phyloP scores from a whole-genome alignment of 176 grass and related monocot species.

The Musa itinerans region DNA sequence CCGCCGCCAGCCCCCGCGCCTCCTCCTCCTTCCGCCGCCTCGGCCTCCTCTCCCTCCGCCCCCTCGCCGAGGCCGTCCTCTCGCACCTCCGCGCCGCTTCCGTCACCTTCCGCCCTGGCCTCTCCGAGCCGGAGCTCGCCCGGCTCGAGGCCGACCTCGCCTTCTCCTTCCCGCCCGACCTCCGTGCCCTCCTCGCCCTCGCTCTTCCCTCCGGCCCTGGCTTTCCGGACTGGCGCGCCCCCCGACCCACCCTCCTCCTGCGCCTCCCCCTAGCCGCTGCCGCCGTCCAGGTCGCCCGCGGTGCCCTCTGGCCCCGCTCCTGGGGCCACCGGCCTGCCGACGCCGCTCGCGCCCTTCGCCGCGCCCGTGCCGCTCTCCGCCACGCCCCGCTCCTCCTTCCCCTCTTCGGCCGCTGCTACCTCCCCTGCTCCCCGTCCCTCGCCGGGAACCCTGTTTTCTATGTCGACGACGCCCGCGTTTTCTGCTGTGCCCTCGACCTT shows the following conservation, averaged over 20 bases:
- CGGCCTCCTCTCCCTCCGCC: conserved; percentile 60
- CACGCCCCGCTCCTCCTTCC: conserved; percentile 59
- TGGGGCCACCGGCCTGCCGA: conserved; percentile 56
- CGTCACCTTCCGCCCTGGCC: conserved; percentile 38
- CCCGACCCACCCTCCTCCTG: conserved; percentile 1
- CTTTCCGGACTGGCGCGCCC: conserved; percentile 62
- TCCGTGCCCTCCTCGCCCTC: conserved; percentile 59
- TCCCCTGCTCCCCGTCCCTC: conserved; percentile 64
- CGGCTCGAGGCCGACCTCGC: conserved; percentile 66
- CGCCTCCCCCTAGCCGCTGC: conserved; percentile 47
- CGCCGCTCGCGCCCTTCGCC: conserved; percentile 42
- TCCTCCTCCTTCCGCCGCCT: conserved; percentile 28
- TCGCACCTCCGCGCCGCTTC: conserved; percentile 49
- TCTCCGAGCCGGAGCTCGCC: conserved; percentile 52
- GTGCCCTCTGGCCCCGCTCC: conserved; percentile 63
- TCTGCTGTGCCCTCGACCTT: conserved; percentile 82
- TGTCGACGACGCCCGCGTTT: conserved; percentile 68
- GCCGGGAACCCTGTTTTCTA: conserved; percentile 90
- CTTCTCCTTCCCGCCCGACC: conserved; percentile 77
- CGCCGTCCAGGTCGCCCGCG: conserved; percentile 45
- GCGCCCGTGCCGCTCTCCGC: conserved; percentile 56
- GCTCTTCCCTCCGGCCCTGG: conserved; percentile 44
- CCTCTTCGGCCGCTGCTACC: conserved; percentile 77
- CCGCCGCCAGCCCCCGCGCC: conserved; percentile 20
- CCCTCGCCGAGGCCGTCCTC: conserved; percentile 36